Evolutionary conservation across 164 flowering plant species (phyloP).

Genomic region (Magnolia officinalis): DNA sequence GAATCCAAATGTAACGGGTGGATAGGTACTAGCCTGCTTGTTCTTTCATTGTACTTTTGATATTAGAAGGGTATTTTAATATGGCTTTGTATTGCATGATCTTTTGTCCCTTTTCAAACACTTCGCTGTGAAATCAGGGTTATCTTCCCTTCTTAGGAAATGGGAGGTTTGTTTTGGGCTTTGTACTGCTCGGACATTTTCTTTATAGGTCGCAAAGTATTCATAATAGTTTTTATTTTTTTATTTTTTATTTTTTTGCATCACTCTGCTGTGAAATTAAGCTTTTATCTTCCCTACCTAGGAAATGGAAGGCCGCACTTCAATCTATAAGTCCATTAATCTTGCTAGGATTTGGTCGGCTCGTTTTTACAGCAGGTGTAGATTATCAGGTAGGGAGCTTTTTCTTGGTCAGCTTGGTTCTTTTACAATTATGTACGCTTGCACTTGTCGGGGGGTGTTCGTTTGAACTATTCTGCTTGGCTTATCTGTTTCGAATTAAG

Average conservation of each 20-base stretch:
- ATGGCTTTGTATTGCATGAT: no score
- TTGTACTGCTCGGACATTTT: neutral
- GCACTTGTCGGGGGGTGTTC: neutral
- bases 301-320: conserved; percentile 58
- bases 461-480: neutral
- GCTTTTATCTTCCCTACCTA: conserved; percentile 18
- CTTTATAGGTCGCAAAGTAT: neutral
- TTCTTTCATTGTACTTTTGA: no score
- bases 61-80: no score
- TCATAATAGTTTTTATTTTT: neutral
- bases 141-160: neutral
- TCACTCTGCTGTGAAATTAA: neutral
- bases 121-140: neutral
- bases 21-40: no score
- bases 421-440: no score
- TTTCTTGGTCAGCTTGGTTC: neutral
- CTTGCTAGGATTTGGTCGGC: conserved; percentile 73
- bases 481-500: neutral
- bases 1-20: no score
- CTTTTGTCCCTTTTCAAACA: no score
- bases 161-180: neutral
- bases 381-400: conserved; percentile 71
- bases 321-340: conserved; percentile 65
- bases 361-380: conserved; percentile 65
- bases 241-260: neutral